These are phyloP conservation scores for Talaromyces albobiverticillius DNA, from an alignment of 2,329 filamentous ascomycete genomes.

Conservation along the genomic window DNA sequence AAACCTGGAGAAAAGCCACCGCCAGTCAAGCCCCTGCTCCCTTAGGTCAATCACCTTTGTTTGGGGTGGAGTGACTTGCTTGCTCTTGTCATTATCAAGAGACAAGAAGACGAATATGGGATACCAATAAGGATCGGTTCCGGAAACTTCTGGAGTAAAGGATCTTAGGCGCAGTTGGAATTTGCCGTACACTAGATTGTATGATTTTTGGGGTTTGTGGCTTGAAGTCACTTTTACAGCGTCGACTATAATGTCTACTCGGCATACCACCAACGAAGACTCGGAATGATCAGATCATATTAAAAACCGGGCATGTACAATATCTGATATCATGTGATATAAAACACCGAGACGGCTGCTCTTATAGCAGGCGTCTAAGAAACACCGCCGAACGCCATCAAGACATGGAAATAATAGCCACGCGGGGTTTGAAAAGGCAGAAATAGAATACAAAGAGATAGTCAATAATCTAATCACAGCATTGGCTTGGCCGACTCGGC, in stretches of 20 bases:
- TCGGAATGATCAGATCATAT: neutral
- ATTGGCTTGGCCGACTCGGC: conserved; percentile 48
- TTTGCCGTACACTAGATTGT: neutral
- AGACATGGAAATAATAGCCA: neutral
- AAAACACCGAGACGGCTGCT: neutral
- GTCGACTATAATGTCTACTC: neutral
- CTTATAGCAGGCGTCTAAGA: neutral
- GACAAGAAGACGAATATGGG: too few relatives aligned
- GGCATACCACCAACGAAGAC: neutral
- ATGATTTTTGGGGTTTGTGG: neutral
- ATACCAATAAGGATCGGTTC: neutral
- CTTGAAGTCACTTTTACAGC: neutral
- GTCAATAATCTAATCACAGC: conserved; percentile 31
- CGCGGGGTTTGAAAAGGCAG: neutral
- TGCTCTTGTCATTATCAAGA: neutral
- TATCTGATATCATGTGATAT: neutral
- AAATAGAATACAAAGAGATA: neutral
- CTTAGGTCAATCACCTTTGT: neutral
- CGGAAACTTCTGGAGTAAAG: neutral
- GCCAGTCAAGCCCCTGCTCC: conserved; percentile 6
- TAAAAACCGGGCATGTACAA: neutral
- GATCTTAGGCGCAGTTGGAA: neutral
- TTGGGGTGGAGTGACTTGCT: neutral
- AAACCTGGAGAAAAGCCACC: conserved; percentile 14
- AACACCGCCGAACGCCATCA: conserved; percentile 1